These are phyloP conservation scores for Dryadomyces sulphureus DNA, from an alignment of 2,329 filamentous ascomycete genomes.

Conservation along the genomic window DNA sequence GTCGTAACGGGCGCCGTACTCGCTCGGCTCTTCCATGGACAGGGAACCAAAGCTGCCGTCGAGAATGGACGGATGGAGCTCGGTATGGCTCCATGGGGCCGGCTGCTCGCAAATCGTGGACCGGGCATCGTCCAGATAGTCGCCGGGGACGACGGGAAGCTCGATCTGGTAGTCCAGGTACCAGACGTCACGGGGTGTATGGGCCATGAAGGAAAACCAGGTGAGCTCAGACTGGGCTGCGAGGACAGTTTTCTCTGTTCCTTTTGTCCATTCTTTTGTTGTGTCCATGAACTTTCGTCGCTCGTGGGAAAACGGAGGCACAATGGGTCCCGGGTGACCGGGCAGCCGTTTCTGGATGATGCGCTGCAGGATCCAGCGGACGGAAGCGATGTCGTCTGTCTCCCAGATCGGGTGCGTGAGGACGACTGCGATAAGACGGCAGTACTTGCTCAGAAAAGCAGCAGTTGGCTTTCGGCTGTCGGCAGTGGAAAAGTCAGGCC, in stretches of 20 bases:
- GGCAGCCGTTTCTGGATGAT: slow-evolving; percentile 8
- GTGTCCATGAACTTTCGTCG: slow-evolving; percentile 3
- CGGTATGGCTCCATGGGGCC: too few species aligned
- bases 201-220: slow-evolving; percentile 4
- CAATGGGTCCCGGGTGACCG: slow-evolving; percentile 5
- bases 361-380: slow-evolving; percentile 10
- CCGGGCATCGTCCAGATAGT: not conserved
- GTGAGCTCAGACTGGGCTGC: slow-evolving; percentile 6
- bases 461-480: not conserved
- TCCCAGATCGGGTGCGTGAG: slow-evolving; percentile 9
- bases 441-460: slow-evolving; percentile 1
- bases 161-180: slow-evolving; percentile 2
- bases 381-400: slow-evolving; percentile 1
- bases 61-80: not conserved
- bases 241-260: not conserved
- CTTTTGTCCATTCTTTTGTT: not conserved
- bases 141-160: not conserved
- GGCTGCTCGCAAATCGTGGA: not conserved
- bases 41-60: not conserved
- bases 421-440: slow-evolving; percentile 6
- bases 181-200: slow-evolving; percentile 6
- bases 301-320: slow-evolving; percentile 8
- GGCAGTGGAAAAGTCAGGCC: not conserved
- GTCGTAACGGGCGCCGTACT: not conserved
- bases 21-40: not conserved